phyloP scores from a whole-genome alignment of 2,329 filamentous ascomycete genomes.

The Colletotrichum sp. region DNA sequence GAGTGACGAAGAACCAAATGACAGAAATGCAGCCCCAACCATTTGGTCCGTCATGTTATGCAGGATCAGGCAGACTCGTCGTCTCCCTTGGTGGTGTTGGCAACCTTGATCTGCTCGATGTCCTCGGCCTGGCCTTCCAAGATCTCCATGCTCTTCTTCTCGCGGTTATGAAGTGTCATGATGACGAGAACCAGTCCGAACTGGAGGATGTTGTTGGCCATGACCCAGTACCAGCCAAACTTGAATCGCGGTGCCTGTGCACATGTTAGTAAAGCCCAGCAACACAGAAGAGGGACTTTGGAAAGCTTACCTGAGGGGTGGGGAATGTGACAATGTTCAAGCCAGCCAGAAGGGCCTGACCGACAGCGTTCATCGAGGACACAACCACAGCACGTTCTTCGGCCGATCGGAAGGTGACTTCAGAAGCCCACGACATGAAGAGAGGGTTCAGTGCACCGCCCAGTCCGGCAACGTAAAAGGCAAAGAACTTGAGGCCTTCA shows the following conservation, averaged over 20 bases:
- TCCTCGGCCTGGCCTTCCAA: background rate
- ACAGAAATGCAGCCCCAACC: background rate
- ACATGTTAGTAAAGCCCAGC: background rate
- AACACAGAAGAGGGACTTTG: accelerated
- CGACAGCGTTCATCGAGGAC: background rate
- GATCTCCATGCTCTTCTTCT: slow-evolving; percentile 6
- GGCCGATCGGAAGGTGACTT: background rate
- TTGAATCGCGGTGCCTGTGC: background rate
- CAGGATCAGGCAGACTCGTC: background rate
- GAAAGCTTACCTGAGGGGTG: background rate
- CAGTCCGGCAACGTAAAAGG: slow-evolving; percentile 42
- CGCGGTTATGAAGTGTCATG: slow-evolving; percentile 4
- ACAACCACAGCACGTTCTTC: slow-evolving; percentile 5
- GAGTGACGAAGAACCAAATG: background rate
- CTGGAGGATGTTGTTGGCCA: slow-evolving; percentile 2
- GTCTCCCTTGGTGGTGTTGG: background rate
- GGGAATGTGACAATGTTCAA: slow-evolving; percentile 1
- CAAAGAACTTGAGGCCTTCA: slow-evolving; percentile 58
- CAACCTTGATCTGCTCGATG: slow-evolving; percentile 2
- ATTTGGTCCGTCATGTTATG: background rate
- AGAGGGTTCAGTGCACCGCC: background rate
- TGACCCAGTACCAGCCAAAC: slow-evolving; percentile 7
- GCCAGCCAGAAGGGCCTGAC: background rate
- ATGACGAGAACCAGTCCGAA: slow-evolving; percentile 4
- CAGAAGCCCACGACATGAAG: slow-evolving; percentile 4